Evolutionary conservation across 192 early-diverging fungal genomes (phyloP).

Genomic region (Chytriomyces sp.): DNA sequence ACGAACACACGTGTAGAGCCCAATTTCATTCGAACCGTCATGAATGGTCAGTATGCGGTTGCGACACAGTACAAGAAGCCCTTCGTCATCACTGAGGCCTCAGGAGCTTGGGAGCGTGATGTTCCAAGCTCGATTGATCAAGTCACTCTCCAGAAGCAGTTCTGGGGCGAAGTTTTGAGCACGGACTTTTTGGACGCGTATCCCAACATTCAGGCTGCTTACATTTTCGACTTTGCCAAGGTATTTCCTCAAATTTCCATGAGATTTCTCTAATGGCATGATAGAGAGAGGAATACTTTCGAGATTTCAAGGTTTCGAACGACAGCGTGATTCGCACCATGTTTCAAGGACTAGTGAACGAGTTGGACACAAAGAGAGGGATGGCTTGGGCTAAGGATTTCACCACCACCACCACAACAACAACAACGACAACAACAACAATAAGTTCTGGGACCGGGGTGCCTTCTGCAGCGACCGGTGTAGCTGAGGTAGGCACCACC

Average conservation of each 20-base stretch:
- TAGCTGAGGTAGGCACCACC: no score
- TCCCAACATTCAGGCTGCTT: not conserved
- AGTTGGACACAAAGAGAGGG: not conserved
- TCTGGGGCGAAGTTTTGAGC: not conserved
- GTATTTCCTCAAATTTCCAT: not conserved
- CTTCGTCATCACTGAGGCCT: slow-evolving; percentile 8
- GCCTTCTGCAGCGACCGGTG: no score
- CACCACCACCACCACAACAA: not conserved
- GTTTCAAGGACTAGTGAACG: not conserved
- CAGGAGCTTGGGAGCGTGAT: not conserved
- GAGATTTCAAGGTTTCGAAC: not conserved
- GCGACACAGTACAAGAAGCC: slow-evolving; percentile 17
- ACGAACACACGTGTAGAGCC: not conserved
- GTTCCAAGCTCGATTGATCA: not conserved
- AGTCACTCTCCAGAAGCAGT: not conserved
- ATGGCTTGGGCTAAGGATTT: not conserved
- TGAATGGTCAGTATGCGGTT: not conserved
- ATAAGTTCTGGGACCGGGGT: no score
- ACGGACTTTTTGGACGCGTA: not conserved
- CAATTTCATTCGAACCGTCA: not conserved
- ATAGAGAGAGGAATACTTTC: not conserved
- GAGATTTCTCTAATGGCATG: not conserved
- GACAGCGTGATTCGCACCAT: not conserved
- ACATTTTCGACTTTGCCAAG: slow-evolving; percentile 6
- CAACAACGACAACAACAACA: not conserved